Evolutionary conservation across 768 basidiomycete genomes (phyloP).

Genomic region (Collybia sordida): DNA sequence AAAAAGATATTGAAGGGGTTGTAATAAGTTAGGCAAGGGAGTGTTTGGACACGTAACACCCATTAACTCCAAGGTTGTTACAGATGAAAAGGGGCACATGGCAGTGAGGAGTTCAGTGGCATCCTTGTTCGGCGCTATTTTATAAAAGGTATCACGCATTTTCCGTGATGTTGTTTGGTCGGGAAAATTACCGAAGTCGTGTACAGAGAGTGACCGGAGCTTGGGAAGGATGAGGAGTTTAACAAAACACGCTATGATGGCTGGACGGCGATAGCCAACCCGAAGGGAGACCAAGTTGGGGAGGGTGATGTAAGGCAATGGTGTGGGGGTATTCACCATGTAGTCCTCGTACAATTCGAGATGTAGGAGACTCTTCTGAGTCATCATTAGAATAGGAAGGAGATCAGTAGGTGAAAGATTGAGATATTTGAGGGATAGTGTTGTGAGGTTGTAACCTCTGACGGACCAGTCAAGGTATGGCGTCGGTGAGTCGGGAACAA

Average conservation of each 20-base stretch:
- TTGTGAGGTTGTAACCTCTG: conserved; percentile 10
- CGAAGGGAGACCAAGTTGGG: conserved; percentile 13
- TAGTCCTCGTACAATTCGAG: conserved; percentile 11
- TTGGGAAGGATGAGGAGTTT: conserved; percentile 10
- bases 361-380: conserved; percentile 12
- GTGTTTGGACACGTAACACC: conserved; percentile 16
- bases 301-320: conserved; percentile 4
- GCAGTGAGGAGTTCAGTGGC: conserved; percentile 7
- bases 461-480: conserved; percentile 14
- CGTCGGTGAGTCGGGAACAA: conserved; percentile 1
- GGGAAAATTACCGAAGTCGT: conserved; percentile 14
- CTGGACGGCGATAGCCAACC: conserved; percentile 13
- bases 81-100: conserved; percentile 6
- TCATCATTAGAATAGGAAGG: conserved; percentile 13
- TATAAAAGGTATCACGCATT: not conserved
- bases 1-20: conserved; percentile 9
- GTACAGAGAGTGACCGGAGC: conserved; percentile 9
- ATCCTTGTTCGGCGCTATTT: conserved; percentile 6
- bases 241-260: conserved; percentile 3
- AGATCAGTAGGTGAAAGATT: conserved; percentile 7
- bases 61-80: conserved; percentile 11
- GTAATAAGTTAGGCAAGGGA: conserved; percentile 6
- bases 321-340: conserved; percentile 3
- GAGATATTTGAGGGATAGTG: conserved; percentile 13
- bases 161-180: conserved; percentile 3